Conservation (phyloP, 2,329 filamentous ascomycete species). For the Exophiala calicioides region DNA sequence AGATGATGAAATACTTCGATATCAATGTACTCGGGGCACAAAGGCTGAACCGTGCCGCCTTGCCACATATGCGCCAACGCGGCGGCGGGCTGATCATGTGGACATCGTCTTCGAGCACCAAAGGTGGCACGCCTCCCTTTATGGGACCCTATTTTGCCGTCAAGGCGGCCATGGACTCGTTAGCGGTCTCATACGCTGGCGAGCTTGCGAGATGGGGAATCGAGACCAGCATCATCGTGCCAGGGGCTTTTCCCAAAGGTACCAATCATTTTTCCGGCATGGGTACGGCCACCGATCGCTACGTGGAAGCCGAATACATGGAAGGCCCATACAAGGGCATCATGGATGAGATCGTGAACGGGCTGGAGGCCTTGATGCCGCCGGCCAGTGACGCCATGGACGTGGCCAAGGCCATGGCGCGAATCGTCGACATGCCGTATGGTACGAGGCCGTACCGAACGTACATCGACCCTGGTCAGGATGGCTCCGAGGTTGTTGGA, state of each 20-base stretch:
- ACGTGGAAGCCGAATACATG: constrained; percentile 11
- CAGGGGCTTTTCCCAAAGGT: constrained; percentile 21
- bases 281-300: constrained; percentile 6
- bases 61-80: constrained; percentile 22
- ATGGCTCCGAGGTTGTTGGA: constrained; percentile 6
- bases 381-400: constrained; percentile 8
- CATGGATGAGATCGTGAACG: neutral
- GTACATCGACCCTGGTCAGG: constrained; percentile 12
- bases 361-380: neutral
- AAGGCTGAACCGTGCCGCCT: constrained; percentile 16
- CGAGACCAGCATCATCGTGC: constrained; percentile 21
- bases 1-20: constrained; percentile 20
- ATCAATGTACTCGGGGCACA: constrained; percentile 21
- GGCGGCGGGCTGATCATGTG: constrained; percentile 18
- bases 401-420: constrained; percentile 13
- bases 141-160: constrained; percentile 24
- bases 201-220: constrained; percentile 21
- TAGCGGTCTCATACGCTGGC: constrained; percentile 12
- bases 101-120: constrained; percentile 15
- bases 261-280: constrained; percentile 21
- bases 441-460: constrained; percentile 14
- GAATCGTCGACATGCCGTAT: constrained; percentile 7
- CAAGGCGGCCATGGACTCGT: constrained; percentile 23
- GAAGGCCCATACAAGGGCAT: constrained; percentile 8
- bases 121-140: constrained; percentile 15